A percentile compares a stretch with the other conserved stretches of the same genome.
Conservation (phyloP, 148 eudicot species). For the Chenopodium formosanum region DNA sequence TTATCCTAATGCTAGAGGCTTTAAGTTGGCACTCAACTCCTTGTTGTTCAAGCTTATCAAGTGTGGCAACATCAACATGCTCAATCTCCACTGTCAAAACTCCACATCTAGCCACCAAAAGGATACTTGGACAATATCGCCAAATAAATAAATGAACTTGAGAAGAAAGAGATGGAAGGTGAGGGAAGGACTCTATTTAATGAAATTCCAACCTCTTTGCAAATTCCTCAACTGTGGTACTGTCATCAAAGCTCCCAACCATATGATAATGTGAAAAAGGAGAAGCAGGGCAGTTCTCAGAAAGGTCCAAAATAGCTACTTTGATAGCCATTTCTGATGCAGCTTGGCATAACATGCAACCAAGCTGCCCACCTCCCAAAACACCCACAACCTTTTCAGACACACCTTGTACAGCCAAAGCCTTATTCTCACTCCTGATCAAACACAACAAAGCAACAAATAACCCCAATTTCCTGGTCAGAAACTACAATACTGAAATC, state of each 20-base stretch:
- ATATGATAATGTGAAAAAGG: conserved; percentile 60
- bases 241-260: conserved; percentile 87
- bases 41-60: too few species aligned
- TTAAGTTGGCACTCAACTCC: too few species aligned
- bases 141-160: too few species aligned
- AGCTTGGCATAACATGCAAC: conserved; percentile 91
- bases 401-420: conserved; percentile 31
- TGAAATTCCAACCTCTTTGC: conserved; percentile 59
- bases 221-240: conserved; percentile 75
- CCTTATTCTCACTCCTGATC: conserved; percentile 24
- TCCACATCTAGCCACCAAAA: too few species aligned
- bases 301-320: conserved; percentile 72
- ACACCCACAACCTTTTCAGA: too few species aligned
- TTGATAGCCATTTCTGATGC: conserved; percentile 83
- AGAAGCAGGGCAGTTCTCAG: conserved; percentile 85
- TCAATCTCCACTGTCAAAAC: too few species aligned
- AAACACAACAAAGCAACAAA: conserved; percentile 11
- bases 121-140: too few species aligned
- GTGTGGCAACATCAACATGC: too few species aligned
- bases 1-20: too few species aligned
- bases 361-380: conserved; percentile 40
- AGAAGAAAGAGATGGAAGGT: too few species aligned
- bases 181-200: background rate
- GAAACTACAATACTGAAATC: background rate
- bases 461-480: background rate